Conservation (phyloP, 805 yeast species). For the Candida ovalis region DNA sequence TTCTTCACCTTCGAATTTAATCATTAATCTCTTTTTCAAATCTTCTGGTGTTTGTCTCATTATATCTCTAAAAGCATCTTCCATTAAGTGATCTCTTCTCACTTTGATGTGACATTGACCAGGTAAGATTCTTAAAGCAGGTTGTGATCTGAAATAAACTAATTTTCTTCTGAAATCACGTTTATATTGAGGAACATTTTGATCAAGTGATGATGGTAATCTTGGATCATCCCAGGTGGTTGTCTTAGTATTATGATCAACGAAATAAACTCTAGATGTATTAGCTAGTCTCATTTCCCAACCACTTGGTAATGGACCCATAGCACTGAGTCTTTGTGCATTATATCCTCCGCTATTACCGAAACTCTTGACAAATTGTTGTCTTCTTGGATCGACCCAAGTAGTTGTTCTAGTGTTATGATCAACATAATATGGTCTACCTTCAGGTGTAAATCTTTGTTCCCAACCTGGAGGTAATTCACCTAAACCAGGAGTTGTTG, state of each 20-base stretch:
- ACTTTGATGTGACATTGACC: conserved; percentile 99
- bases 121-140: conserved; percentile 92
- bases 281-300: conserved; percentile 99
- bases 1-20: conserved; percentile 98
- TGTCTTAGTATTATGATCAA: conserved; percentile 97
- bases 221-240: conserved; percentile 99
- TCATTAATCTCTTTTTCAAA: conserved; percentile 95
- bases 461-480: conserved; percentile 99
- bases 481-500: conserved; percentile 93
- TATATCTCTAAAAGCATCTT: conserved; percentile 95
- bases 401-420: conserved; percentile 99
- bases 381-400: conserved; percentile 99
- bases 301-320: conserved; percentile 97
- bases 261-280: conserved; percentile 97
- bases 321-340: conserved; percentile 95
- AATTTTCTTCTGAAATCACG: conserved; percentile 98
- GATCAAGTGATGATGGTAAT: conserved; percentile 93
- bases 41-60: conserved; percentile 99
- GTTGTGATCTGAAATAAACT: conserved; percentile 96
- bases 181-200: conserved; percentile 98
- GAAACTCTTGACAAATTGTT: conserved; percentile 93
- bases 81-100: conserved; percentile 92
- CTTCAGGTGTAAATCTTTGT: conserved; percentile 96
- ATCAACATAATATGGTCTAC: conserved; percentile 96
- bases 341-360: conserved; percentile 90